Base-by-base conservation (phyloP, 257 asterid species). In the Solanum stenotomum region DNA sequence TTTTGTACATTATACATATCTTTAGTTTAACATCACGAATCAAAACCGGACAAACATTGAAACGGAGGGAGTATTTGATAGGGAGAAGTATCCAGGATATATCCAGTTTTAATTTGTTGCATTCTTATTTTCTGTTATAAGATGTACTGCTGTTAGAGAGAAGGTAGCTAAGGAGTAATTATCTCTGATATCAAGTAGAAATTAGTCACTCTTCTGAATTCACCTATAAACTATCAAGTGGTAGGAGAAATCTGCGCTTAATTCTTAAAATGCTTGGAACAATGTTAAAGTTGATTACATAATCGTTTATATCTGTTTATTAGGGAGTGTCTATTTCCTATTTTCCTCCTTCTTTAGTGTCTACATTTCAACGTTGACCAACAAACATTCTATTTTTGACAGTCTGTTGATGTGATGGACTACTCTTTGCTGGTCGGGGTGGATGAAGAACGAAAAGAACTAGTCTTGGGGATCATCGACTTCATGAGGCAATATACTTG, bases 401-500 rank as follows among this genome's bases (percentile, higher is more conserved):
- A 97, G 99, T 95, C 97, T 10, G 96, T 95, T 91, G 98, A 92
- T 65, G 99, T 97, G 90, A 96, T 97, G 98, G 99, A 97, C 87
- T 97, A 97, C 89, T 97, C 99, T 5, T 91, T 97, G 94, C 85
- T 97, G 90, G 99, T 95, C 3, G 99, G 99, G 84, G 95, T 97
- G 63, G 99, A 97, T 31, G 98, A 96, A 67, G 99, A 95, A 70
- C 87, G 92, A n/a, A 92, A 94, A 77, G 99, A 97, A 93, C 93
- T 97, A 23, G 98, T 96, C 9, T 76, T 97, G 87, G 99, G 99
- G 89, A 97, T 97, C 87, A 97, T 97, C 0, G 99, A 97, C 86
- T 97, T 90, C 95, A 96, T 97, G 97, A 96, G 99, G 84, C 99
- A 96, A 37, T 97, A 96, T 75, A 97, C 99, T 16, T 97, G 99